Base-by-base conservation (phyloP, 305 asterid species). In the Fraxinus dipetala region DNA sequence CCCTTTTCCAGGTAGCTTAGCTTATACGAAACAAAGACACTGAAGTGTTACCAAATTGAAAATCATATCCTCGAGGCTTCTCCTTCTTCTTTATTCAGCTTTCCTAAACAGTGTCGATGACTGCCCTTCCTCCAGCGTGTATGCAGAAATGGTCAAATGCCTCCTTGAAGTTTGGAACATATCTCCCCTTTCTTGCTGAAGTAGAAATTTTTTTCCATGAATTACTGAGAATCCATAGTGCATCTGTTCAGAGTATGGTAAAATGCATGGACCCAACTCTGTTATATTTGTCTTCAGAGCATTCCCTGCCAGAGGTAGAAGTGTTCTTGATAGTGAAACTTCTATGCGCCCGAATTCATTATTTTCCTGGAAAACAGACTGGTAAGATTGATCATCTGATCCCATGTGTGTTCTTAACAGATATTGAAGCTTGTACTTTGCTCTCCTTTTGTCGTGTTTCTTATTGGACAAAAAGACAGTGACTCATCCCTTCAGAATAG, bases 1-100 rank as follows among this genome's bases (percentile, higher is more conserved):
- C 92, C 83, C 81, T 87, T 63, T 77, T 89, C 91, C 78, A 89
- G 85, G 78, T 92, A 87, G 79, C 91, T 72, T 48, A 92, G 78
- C 83, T 88, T 91, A 9, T 90, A 92, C 96, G 89, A 92, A 20
- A 90, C 77, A 2, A 90, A 43, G 94, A 88, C 54, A 92, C 87
- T 20, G 96, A 89, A 82, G 93, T 87, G 84, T 92, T 91, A 8
- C 94, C 93, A 54, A 89, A 92, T 79, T 92, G 84, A 72, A 83
- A 11, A 89, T 87, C 9, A 90, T 88, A 90, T 91, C 82, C 92
- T 87, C 0, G 93, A 87, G 0, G 94, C 90, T 81, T 91, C 91
- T 75, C 65, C 88, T 4, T 90, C 91, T 86, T 89, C 90, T 38
- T 87, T 85, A 20, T 65, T 86, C 75, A 91, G 86, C 78, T 86